These are phyloP conservation scores for Sporothrix schenckii DNA, from an alignment of 2,329 filamentous ascomycete species.

Conservation along the genomic window DNA sequence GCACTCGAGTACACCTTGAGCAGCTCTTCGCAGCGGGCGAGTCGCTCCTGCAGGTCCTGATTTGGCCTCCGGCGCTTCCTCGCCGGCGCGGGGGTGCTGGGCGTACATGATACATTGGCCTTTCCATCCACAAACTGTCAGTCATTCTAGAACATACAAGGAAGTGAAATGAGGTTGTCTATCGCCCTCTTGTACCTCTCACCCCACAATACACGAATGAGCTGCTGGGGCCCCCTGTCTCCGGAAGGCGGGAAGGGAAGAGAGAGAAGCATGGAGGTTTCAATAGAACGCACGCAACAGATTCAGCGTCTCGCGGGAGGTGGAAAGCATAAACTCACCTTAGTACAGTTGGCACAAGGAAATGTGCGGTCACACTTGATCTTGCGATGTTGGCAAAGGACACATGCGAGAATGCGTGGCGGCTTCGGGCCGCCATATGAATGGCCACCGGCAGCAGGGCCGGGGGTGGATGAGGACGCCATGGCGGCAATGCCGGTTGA, in stretches of 20 bases:
- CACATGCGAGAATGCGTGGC: slow-evolving; percentile 56
- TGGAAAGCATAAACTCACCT: slow-evolving; percentile 47
- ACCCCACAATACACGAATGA: background rate
- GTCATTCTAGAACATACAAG: background rate
- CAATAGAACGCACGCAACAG: background rate
- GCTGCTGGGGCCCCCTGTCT: background rate
- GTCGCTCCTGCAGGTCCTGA: slow-evolving; percentile 63
- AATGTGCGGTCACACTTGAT: slow-evolving; percentile 64
- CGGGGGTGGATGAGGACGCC: slow-evolving; percentile 27
- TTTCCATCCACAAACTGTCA: slow-evolving; percentile 39
- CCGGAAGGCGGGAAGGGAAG: background rate
- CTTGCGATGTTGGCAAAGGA: slow-evolving; percentile 63
- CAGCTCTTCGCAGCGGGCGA: slow-evolving; percentile 62
- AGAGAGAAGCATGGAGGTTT: no score
- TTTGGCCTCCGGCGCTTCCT: slow-evolving; percentile 63
- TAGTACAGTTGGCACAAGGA: slow-evolving; percentile 63
- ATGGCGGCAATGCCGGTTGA: slow-evolving; percentile 25
- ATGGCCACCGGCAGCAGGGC: slow-evolving; percentile 8
- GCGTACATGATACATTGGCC: slow-evolving; percentile 63
- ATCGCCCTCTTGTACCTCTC: background rate
- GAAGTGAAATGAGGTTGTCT: background rate
- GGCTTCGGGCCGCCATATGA: slow-evolving; percentile 42
- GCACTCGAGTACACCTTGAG: slow-evolving; percentile 59
- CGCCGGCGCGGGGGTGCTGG: slow-evolving; percentile 62
- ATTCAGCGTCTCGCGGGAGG: background rate